Evolutionary conservation across 208 protist species (phyloP), one percentile per base, ranked within the genome.

Genomic region (Giardia duodenalis): DNA sequence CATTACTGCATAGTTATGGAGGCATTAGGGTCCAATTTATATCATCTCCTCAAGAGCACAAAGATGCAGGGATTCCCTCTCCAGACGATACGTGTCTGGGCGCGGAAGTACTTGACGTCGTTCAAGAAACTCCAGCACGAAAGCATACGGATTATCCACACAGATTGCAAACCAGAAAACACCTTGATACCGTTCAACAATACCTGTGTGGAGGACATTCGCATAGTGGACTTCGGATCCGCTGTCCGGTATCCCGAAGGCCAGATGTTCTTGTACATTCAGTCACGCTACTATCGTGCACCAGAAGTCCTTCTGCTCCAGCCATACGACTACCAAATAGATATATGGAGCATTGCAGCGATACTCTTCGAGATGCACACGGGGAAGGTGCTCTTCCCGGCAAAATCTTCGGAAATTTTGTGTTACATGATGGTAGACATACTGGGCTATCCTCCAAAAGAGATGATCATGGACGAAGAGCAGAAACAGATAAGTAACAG

Each of bases 221-320:
- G 4, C 39, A 44, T 45, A 4, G 4, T 3, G 86, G 86, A 44
- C 86, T 89, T 44, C 19, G 86, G 86, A 3, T 4, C 86, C 4
- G 42, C 42, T 4, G 86, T 89, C 19, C 19, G 22, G 44, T 45
- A 92, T 2, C 44, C 19, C 47, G 3, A 90, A 44, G 39, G 43
- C 10, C 87, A 44, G 22, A 90, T 95, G 45, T 95, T 92, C 76
- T 87, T 86, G 0, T 96, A 96, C 47, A 95, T 96, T 48, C 95
- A 96, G 86, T 96, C 95, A 0, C 67, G 95, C 42, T 95, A 95
- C 90, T 96, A 96, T 86, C 57, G 95, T 87, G 90, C 95, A n/a
- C 95, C 95, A 46, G 95, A 96, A 44, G 94, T 96, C 4, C 46
- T 96, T 4, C 10, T 96, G 3, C 94, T 94, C 47, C 2, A 94